phyloP scores from a whole-genome alignment of 106 monocot genomes.

The Iris macrosiphon region DNA sequence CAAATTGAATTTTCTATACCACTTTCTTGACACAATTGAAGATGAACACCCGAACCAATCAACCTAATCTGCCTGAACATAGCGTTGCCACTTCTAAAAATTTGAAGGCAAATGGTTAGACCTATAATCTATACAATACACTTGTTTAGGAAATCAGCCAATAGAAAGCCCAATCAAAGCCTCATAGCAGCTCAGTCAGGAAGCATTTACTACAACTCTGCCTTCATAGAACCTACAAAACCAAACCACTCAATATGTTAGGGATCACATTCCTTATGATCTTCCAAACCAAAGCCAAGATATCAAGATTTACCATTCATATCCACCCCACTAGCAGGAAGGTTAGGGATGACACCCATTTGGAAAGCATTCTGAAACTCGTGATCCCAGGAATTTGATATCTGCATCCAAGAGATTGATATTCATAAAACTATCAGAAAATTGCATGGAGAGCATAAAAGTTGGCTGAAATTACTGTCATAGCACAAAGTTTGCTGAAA shows the following conservation, averaged over 20 bases:
- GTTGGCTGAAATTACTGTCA: too few relatives aligned
- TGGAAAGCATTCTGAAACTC: slow-evolving; percentile 28
- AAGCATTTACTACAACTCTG: neutral
- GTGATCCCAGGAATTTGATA: slow-evolving; percentile 31
- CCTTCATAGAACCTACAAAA: slow-evolving; percentile 7
- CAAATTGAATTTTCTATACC: too few relatives aligned
- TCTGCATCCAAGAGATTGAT: slow-evolving; percentile 9
- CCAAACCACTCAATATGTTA: neutral
- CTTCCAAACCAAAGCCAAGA: too few relatives aligned
- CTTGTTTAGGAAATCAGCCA: neutral
- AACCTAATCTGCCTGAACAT: too few relatives aligned
- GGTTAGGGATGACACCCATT: slow-evolving; percentile 20
- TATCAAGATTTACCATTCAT: slow-evolving; percentile 13
- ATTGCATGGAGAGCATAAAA: too few relatives aligned
- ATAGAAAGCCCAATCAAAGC: neutral
- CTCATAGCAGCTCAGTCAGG: neutral
- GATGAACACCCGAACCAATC: too few relatives aligned
- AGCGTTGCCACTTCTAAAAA: neutral
- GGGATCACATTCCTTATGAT: neutral
- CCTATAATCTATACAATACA: neutral
- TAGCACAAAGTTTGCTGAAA: too few relatives aligned
- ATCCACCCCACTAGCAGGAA: slow-evolving; percentile 1
- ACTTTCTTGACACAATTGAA: too few relatives aligned
- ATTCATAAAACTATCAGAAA: neutral
- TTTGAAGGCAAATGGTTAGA: slow-evolving; percentile 5